Percentiles rank a stretch among this genome's conserved stretches.
phyloP scores from a whole-genome alignment of 2,329 filamentous ascomycete genomes.

The Ascomycota sp. region DNA sequence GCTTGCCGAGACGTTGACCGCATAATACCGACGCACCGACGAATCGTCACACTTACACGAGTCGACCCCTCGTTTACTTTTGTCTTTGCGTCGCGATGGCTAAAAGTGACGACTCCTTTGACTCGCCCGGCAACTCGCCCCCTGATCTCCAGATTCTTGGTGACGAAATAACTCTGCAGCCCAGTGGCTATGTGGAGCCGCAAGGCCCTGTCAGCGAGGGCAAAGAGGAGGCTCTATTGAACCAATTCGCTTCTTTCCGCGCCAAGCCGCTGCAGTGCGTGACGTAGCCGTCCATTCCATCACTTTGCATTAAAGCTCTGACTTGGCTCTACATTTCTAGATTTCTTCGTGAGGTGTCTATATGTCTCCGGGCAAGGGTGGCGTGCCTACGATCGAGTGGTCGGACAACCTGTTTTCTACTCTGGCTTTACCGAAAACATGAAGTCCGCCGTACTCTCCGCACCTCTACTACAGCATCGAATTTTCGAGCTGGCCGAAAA shows the following conservation, averaged over 20 bases:
- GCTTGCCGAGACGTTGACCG: no score
- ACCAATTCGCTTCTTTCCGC: slow-evolving; percentile 75
- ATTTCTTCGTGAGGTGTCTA: slow-evolving; percentile 86
- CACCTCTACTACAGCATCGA: slow-evolving; percentile 51
- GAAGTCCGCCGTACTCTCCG: slow-evolving; percentile 56
- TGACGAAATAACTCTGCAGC: slow-evolving; percentile 54
- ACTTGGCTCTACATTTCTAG: slow-evolving; percentile 29
- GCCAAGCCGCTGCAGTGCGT: slow-evolving; percentile 38
- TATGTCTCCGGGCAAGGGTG: slow-evolving; percentile 88
- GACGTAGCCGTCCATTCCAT: no score
- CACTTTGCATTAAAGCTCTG: no score
- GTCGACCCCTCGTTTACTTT: no score
- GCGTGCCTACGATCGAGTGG: slow-evolving; percentile 78
- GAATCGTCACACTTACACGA: no score
- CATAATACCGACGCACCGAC: no score
- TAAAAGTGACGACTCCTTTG: slow-evolving; percentile 9
- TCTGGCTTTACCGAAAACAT: slow-evolving; percentile 81
- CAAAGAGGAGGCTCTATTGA: slow-evolving; percentile 51
- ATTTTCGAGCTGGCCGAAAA: slow-evolving; percentile 59
- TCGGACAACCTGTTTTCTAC: slow-evolving; percentile 89
- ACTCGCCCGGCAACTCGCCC: slow-evolving; percentile 24
- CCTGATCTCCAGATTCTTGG: slow-evolving; percentile 64
- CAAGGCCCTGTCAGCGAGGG: slow-evolving; percentile 22
- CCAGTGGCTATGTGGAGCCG: slow-evolving; percentile 44
- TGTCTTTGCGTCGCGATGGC: slow-evolving; percentile 11